Evolutionary conservation across 257 asterid genomes (phyloP).

Genomic region (Fraxinus anomala): DNA sequence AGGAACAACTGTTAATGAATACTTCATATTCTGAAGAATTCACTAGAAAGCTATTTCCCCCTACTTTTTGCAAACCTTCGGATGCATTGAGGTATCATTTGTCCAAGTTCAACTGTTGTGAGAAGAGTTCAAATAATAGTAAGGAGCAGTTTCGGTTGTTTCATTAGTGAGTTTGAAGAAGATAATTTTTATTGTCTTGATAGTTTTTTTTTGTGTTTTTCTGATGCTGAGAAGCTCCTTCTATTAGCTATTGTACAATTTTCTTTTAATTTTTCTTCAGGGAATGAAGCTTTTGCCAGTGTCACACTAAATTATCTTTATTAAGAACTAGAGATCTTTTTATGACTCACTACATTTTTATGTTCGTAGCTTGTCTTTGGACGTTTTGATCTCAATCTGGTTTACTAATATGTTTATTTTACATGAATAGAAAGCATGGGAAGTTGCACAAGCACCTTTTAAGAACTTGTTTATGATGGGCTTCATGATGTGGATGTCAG

Average conservation of each 20-base stretch:
- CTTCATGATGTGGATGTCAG: constrained; percentile 99
- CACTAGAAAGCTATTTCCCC: neutral
- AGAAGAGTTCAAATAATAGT: too few species aligned
- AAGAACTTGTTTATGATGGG: constrained; percentile 97
- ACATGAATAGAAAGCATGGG: constrained; percentile 92
- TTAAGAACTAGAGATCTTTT: neutral
- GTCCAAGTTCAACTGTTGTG: neutral
- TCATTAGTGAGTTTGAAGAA: neutral
- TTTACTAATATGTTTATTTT: constrained; percentile 10
- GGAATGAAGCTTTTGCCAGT: neutral
- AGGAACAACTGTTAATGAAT: neutral
- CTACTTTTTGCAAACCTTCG: neutral
- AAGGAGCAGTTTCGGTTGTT: neutral
- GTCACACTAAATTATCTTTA: neutral
- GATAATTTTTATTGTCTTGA: too few species aligned
- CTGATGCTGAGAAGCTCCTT: too few species aligned
- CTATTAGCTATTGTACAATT: too few species aligned
- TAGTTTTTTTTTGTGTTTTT: too few species aligned
- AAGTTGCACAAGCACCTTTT: constrained; percentile 90
- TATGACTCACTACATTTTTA: neutral
- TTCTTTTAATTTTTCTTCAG: too few species aligned
- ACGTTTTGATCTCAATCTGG: neutral
- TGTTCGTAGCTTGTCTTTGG: neutral
- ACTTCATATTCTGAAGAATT: neutral
- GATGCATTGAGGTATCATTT: neutral